Evolutionary conservation across 495 filamentous ascomycete species (phyloP), one percentile per base, ranked within the genome.

Genomic region (Zalerion maritima): DNA sequence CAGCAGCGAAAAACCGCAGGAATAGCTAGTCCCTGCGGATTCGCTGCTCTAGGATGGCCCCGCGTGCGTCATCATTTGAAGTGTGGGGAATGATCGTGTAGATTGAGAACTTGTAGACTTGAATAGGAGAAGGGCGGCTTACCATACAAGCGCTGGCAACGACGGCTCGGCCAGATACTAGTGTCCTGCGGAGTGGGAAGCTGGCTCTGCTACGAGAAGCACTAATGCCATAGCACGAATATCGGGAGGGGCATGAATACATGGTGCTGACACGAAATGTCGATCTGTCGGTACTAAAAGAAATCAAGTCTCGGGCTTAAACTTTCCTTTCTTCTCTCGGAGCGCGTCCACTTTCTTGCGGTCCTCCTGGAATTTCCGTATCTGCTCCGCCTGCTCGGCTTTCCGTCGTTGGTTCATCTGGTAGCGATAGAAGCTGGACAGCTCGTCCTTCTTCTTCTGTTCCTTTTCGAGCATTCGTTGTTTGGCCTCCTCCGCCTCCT

Each of bases 381-480:
- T 46, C 43, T 94, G 52, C 38, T 80, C 69, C 12, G 64, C 62
- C 49, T 83, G 80, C 38, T 73, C 67, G 42, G 72, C 71, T 67
- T 97, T 97, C 60, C 73, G 73, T 60, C 76, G 78, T 62, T 96
- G 86, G 27, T 87, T 58, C 38, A 69, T 65, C 67, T 97, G 89
- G 63, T 94, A 97, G 35, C 85, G 72, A 50, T 97, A 97, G 51
- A 97, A 96, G 43, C 83, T 78, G 19, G 69, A 68, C 40, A 73
- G 52, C 5, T 73, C 77, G 25, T 64, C 55, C 55, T 62, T 73
- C 56, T 67, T 73, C 51, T 67, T 69, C 43, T 67, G 61, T 25
- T 64, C 55, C 56, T 67, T 72, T 58, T 84, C 74, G 47, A 79
- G 63, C 67, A 83, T 74, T 61, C 72, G 73, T 54, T 73, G 69